Evolutionary conservation across 768 basidiomycete genomes (phyloP).

Genomic region (Leccinellum rugosiceps): DNA sequence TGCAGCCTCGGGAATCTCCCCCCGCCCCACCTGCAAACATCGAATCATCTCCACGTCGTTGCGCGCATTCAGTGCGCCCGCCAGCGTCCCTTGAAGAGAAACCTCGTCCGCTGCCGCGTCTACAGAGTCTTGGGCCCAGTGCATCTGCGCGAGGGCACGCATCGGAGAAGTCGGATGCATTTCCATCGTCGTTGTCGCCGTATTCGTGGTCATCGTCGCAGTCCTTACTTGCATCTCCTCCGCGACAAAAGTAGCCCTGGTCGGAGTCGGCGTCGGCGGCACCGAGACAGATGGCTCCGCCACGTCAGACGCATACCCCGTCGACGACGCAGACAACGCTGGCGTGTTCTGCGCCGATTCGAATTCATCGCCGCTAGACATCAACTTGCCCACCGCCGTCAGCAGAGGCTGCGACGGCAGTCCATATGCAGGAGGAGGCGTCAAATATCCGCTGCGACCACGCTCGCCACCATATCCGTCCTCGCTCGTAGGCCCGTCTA

Average conservation of each 20-base stretch:
- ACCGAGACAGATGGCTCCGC: background rate
- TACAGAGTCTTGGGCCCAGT: slow-evolving; percentile 19
- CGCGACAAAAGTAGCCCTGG: slow-evolving; percentile 5
- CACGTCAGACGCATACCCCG: background rate
- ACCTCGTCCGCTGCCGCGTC: slow-evolving; percentile 24
- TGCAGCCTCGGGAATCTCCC: slow-evolving; percentile 24
- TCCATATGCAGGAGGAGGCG: slow-evolving; percentile 9
- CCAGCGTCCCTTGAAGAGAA: slow-evolving; percentile 19
- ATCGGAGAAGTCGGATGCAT: background rate
- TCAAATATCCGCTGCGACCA: background rate
- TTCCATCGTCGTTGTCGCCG: background rate
- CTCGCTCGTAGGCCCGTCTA: background rate
- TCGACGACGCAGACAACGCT: background rate
- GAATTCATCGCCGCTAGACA: background rate
- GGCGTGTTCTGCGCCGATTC: background rate
- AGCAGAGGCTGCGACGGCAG: background rate
- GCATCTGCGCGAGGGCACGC: slow-evolving; percentile 17
- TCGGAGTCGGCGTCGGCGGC: slow-evolving; percentile 11
- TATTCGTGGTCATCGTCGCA: background rate
- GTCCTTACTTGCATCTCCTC: slow-evolving; percentile 1
- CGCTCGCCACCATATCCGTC: background rate
- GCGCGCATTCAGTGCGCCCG: slow-evolving; percentile 8
- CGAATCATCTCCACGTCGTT: slow-evolving; percentile 23
- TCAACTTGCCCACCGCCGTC: background rate
- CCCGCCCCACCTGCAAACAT: slow-evolving; percentile 19